Percentiles rank a stretch among this genome's conserved stretches.
Conservation (phyloP, 2,329 filamentous ascomycete species). For the Fusarium gaditjirri region DNA sequence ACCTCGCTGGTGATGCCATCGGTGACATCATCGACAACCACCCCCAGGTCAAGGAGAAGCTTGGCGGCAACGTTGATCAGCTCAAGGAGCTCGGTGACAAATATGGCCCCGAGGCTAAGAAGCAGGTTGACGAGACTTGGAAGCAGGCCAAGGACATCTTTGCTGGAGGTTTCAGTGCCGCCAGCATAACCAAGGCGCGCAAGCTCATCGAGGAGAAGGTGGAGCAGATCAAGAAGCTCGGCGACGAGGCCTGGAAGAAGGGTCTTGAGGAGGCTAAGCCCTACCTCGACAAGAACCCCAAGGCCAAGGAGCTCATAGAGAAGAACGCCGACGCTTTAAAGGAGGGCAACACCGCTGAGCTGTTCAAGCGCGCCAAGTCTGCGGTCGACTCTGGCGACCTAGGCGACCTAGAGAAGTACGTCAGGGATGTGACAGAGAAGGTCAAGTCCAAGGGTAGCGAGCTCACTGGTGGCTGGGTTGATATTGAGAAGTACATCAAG, state of each 20-base stretch:
- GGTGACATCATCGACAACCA: constrained; percentile 77
- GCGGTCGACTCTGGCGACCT: constrained; percentile 71
- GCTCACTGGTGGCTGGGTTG: constrained; percentile 54
- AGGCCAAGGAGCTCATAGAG: constrained; percentile 77
- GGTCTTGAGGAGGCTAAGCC: constrained; percentile 77
- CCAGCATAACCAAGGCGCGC: constrained; percentile 64
- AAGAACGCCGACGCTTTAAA: constrained; percentile 76
- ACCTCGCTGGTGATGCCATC: constrained; percentile 70
- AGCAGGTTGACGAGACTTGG: constrained; percentile 79
- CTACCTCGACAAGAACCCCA: constrained; percentile 79
- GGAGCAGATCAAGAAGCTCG: constrained; percentile 72
- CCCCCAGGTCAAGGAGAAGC: constrained; percentile 76
- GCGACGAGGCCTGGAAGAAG: constrained; percentile 78
- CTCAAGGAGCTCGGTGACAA: constrained; percentile 75
- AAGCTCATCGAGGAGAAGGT: constrained; percentile 76
- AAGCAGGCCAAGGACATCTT: constrained; percentile 72
- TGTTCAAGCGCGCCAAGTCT: constrained; percentile 71
- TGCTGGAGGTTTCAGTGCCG: constrained; percentile 66
- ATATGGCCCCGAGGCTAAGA: constrained; percentile 80
- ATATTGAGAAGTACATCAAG: constrained; percentile 71
- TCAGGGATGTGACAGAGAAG: constrained; percentile 47
- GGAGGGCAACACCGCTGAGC: constrained; percentile 70
- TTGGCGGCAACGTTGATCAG: constrained; percentile 74
- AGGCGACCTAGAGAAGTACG: constrained; percentile 53
- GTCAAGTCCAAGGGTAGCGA: constrained; percentile 60